Evolutionary conservation across 306 rosid genomes (phyloP).

Genomic region (Casuarina glauca): DNA sequence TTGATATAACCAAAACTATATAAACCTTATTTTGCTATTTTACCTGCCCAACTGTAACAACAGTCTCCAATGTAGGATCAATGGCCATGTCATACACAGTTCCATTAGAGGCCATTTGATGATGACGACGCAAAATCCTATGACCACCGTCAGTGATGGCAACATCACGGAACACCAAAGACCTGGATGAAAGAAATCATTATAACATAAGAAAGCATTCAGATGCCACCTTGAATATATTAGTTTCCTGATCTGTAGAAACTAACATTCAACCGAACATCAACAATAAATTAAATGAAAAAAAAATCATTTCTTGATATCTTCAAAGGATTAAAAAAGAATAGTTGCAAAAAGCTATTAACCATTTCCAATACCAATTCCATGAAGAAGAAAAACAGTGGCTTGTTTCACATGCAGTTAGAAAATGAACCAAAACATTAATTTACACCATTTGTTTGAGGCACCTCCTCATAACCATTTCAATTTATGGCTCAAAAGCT

Average conservation of each 20-base stretch:
- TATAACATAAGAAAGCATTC: not conserved
- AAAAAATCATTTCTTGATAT: not conserved
- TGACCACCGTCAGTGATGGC: conserved; percentile 39
- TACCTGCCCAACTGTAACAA: conserved; percentile 82
- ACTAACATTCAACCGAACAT: not conserved
- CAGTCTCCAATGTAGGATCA: conserved; percentile 51
- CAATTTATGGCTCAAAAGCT: not conserved
- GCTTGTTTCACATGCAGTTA: not conserved
- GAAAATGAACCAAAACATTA: not conserved
- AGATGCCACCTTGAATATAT: not conserved
- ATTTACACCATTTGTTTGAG: not conserved
- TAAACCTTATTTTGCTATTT: conserved; percentile 21
- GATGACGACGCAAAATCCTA: conserved; percentile 44
- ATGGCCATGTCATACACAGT: conserved; percentile 75
- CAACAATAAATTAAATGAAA: not conserved
- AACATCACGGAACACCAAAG: conserved; percentile 59
- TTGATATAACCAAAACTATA: conserved; percentile 20
- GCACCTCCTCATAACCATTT: not conserved
- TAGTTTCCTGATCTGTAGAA: not conserved
- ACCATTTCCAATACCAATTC: conserved; percentile 5
- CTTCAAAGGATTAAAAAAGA: not conserved
- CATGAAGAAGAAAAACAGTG: not conserved
- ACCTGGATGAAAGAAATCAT: conserved; percentile 32
- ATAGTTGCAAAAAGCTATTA: not conserved
- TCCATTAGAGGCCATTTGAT: conserved; percentile 63